phyloP scores from a whole-genome alignment of 495 filamentous ascomycete genomes.

The Aspergillus cavernicola region DNA sequence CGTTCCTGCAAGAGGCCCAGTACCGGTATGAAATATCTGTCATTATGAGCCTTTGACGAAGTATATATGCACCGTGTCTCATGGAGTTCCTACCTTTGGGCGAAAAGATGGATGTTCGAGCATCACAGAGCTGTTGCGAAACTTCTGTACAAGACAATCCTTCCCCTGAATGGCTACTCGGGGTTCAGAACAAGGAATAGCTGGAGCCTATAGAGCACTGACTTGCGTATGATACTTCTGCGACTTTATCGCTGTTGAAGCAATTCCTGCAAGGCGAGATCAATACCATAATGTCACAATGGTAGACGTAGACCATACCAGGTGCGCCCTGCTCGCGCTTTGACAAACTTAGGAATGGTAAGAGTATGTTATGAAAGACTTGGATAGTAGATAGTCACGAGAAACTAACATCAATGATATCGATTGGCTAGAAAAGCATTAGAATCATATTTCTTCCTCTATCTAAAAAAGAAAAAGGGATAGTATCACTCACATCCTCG shows the following conservation, averaged over 20 bases:
- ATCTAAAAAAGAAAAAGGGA: neutral
- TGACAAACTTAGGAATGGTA: conserved; percentile 64
- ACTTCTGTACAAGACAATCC: conserved; percentile 87
- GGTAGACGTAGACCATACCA: conserved; percentile 49
- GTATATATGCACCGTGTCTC: neutral
- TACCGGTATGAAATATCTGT: conserved; percentile 48
- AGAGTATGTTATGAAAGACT: conserved; percentile 5
- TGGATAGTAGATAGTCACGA: conserved; percentile 8
- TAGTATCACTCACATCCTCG: conserved; percentile 57
- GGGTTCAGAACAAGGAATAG: conserved; percentile 22
- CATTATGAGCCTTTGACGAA: neutral
- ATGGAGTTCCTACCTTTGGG: conserved; percentile 61
- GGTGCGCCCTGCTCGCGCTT: conserved; percentile 61
- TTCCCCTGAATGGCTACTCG: conserved; percentile 78
- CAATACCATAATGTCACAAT: neutral
- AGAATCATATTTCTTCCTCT: conserved; percentile 3
- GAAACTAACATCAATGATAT: conserved; percentile 64
- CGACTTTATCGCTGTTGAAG: conserved; percentile 79
- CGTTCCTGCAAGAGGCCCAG: conserved; percentile 40
- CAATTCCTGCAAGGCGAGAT: conserved; percentile 54
- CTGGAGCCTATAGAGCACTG: conserved; percentile 32
- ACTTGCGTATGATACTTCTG: conserved; percentile 93
- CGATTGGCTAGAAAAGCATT: conserved; percentile 51
- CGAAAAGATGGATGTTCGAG: conserved; percentile 74
- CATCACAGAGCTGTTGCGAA: conserved; percentile 95